Conservation (phyloP, 2,329 filamentous ascomycete genomes). For the Neurospora sp. region DNA sequence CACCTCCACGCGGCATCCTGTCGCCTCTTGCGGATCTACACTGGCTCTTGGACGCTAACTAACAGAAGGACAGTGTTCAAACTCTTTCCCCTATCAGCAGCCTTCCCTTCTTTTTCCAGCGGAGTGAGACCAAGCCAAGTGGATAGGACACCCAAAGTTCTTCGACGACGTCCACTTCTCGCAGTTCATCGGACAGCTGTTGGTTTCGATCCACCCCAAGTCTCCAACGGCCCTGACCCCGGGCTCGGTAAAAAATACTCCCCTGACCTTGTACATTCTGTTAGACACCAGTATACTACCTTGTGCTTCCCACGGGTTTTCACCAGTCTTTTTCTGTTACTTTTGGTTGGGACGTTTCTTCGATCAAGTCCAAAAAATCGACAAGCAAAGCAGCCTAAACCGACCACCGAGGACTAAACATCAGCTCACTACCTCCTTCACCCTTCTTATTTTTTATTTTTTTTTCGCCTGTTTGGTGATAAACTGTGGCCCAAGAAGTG, state of each 20-base stretch:
- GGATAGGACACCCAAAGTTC: slow-evolving; percentile 1
- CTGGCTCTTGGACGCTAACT: neutral
- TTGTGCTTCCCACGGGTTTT: neutral
- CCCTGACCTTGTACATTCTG: neutral
- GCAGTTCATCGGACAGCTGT: neutral
- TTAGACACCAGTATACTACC: neutral
- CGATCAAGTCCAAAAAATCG: neutral
- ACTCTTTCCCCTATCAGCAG: neutral
- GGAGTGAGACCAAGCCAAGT: neutral
- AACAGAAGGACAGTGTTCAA: slow-evolving; percentile 1
- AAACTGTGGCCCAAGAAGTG: neutral
- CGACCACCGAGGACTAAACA: neutral
- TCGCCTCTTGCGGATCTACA: neutral
- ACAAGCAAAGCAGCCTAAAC: neutral
- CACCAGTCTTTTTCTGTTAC: neutral
- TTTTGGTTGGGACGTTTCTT: neutral
- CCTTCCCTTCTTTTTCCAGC: neutral
- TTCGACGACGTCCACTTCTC: neutral
- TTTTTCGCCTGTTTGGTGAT: neutral
- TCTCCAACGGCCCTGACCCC: neutral
- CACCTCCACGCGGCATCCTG: slow-evolving; percentile 10
- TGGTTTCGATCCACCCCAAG: neutral
- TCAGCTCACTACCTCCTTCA: neutral
- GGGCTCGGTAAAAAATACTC: neutral
- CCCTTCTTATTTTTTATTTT: neutral